Evolutionary conservation across 495 filamentous ascomycete genomes (phyloP), one percentile per base, ranked within the genome.

Genomic region (Oleoguttula mirabilis): DNA sequence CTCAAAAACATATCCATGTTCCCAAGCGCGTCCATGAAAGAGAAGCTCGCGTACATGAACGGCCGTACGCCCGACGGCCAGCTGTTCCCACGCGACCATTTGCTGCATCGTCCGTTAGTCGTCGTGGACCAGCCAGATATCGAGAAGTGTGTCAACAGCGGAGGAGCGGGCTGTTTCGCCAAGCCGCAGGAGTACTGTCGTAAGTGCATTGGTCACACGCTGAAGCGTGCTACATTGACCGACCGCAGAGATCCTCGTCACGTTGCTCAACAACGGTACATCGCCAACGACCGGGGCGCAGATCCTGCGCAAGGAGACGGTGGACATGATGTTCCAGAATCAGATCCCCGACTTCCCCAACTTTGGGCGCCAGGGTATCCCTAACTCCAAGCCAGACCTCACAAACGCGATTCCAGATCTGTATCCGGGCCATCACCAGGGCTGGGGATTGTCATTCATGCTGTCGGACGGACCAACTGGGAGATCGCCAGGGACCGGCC

Each of bases 401-500:
- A 64, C 64, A 10, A 67, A 67, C 53, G 36, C 51, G 8, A 39
- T 60, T 4, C 45, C 60, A 4, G 66, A 67, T 4, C 14, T 76
- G 14, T 71, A 77, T 51, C 69, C 70, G 4, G 58, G 66, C 19
- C 42, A 59, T 0, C 59, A 58, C 1, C 69, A 76, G 46, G 75
- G 75, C 19, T 77, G 72, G 72, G 75, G 73, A 0, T 46, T 78
- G 19, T 68, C 66, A 0, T 75, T 76, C 48, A 64, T 74, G 58
- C 46, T 78, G 24, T 66, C 55, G 15, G 43, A 39, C 28, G 36
- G 36, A 3, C 40, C 45, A 10, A 73, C 74, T 3, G 75, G 72
- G 0, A 51, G 73, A 42, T 65, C 62, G 1, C 47, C 33, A 3
- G 55, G 57, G 20, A 71, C 71, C 4, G 72, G 40, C 0, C 62